Conservation (phyloP, 371 early-diverging fungal species). For the Syncephalis fuscata region DNA sequence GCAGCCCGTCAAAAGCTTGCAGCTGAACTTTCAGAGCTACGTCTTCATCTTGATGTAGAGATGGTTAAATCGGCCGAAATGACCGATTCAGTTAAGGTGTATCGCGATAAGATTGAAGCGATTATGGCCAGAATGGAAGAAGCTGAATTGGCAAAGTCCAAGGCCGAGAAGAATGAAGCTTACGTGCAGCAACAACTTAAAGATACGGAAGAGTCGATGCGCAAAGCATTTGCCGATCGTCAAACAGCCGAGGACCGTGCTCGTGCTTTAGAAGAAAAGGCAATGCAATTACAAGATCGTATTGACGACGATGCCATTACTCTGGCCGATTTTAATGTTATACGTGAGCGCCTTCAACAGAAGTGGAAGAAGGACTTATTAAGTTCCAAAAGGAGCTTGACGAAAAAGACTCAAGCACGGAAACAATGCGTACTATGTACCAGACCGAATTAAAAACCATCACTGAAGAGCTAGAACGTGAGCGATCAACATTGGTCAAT, state of each 20-base stretch:
- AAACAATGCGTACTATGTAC: slow-evolving; percentile 42
- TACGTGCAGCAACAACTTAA: slow-evolving; percentile 24
- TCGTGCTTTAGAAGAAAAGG: slow-evolving; percentile 33
- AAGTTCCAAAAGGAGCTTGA: slow-evolving; percentile 48
- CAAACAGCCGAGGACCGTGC: slow-evolving; percentile 36
- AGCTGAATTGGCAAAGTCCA: slow-evolving; percentile 34
- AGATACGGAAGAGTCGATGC: slow-evolving; percentile 41
- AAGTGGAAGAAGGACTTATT: slow-evolving; percentile 42
- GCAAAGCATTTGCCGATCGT: slow-evolving; percentile 30
- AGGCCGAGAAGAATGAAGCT: slow-evolving; percentile 43
- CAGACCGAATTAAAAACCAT: slow-evolving; percentile 60
- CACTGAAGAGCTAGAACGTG: slow-evolving; percentile 52
- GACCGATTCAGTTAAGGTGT: slow-evolving; percentile 28
- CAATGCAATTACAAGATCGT: slow-evolving; percentile 43
- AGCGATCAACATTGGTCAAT: slow-evolving; percentile 34
- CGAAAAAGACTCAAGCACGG: slow-evolving; percentile 45
- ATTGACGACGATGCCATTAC: slow-evolving; percentile 48
- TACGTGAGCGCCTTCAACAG: slow-evolving; percentile 57
- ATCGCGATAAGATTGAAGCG: slow-evolving; percentile 34
- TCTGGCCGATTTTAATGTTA: slow-evolving; percentile 33
- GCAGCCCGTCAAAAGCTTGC: slow-evolving; percentile 11
- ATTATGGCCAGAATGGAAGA: slow-evolving; percentile 30
- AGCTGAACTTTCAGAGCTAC: slow-evolving; percentile 19
- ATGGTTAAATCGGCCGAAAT: slow-evolving; percentile 26
- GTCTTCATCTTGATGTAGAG: slow-evolving; percentile 18